phyloP scores from a whole-genome alignment of 1,284 basidiomycete genomes.

The Malassezia globosa region DNA sequence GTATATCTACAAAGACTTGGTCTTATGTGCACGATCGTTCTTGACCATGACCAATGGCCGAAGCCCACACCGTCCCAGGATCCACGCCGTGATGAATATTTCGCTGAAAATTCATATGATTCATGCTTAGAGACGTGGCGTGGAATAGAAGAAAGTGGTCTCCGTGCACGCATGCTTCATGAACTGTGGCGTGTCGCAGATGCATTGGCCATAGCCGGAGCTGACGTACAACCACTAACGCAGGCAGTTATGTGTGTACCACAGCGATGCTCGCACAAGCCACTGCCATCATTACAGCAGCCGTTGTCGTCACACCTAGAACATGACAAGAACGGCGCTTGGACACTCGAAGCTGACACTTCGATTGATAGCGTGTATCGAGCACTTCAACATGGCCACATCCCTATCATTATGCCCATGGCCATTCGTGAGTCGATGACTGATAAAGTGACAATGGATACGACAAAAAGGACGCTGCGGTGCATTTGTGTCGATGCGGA shows the following conservation, averaged over 20 bases:
- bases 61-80: not conserved
- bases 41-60: conserved; percentile 72
- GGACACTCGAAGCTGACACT: conserved; percentile 7
- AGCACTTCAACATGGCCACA: conserved; percentile 79
- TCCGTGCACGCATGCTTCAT: conserved; percentile 65
- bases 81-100: too few species aligned
- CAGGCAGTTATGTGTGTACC: conserved; percentile 34
- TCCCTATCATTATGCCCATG: conserved; percentile 88
- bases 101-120: too few species aligned
- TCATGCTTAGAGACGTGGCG: conserved; percentile 1
- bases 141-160: conserved; percentile 24
- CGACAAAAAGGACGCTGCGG: too few species aligned
- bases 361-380: conserved; percentile 52
- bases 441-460: not conserved
- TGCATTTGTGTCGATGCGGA: conserved; percentile 78
- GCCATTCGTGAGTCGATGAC: conserved; percentile 62
- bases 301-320: not conserved
- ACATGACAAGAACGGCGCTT: too few species aligned
- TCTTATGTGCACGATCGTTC: conserved; percentile 81
- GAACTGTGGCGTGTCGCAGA: conserved; percentile 55
- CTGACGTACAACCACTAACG: conserved; percentile 67
- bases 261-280: too few species aligned
- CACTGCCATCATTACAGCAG: conserved; percentile 8
- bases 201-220: conserved; percentile 70
- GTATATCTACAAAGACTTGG: conserved; percentile 91